These are phyloP conservation scores for Lavandula angustifolia DNA, from an alignment of 257 asterid genomes.

Conservation along the genomic window DNA sequence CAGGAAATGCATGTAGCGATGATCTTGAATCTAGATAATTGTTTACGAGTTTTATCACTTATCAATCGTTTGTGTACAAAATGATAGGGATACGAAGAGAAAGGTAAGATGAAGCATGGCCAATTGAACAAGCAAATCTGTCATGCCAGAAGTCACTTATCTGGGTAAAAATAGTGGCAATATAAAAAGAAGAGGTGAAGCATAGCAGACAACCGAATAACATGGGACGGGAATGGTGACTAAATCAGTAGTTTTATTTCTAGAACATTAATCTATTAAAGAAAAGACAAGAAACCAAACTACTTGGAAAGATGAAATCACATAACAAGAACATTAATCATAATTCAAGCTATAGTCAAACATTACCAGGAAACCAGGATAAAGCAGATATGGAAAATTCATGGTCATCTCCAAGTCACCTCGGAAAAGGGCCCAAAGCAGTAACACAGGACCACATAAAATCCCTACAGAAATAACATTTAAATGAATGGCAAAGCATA, in stretches of 20 bases:
- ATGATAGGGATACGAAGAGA: neutral
- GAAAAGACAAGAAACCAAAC: neutral
- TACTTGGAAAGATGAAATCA: neutral
- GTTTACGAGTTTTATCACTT: neutral
- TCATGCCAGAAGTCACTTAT: too few species aligned
- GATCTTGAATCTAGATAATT: neutral
- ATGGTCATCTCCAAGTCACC: slow-evolving; percentile 81
- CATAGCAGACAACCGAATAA: neutral
- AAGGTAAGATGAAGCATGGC: neutral
- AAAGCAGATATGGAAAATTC: slow-evolving; percentile 64
- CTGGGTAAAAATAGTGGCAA: neutral
- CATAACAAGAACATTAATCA: slow-evolving; percentile 3
- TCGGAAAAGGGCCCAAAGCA: slow-evolving; percentile 73
- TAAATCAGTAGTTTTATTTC: neutral
- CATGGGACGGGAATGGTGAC: neutral
- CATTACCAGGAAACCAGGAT: slow-evolving; percentile 89
- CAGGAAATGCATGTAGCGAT: neutral
- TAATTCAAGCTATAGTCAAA: slow-evolving; percentile 20
- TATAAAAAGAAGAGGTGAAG: neutral
- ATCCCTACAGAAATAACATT: slow-evolving; percentile 47
- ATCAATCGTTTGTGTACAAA: too few species aligned
- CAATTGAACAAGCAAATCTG: too few species aligned
- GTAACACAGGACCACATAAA: slow-evolving; percentile 56
- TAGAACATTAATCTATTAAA: too few species aligned
- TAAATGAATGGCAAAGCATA: slow-evolving; percentile 7